These are phyloP conservation scores for Pouteria glomerata DNA, from an alignment of 148 eudicot genomes.

Conservation along the genomic window DNA sequence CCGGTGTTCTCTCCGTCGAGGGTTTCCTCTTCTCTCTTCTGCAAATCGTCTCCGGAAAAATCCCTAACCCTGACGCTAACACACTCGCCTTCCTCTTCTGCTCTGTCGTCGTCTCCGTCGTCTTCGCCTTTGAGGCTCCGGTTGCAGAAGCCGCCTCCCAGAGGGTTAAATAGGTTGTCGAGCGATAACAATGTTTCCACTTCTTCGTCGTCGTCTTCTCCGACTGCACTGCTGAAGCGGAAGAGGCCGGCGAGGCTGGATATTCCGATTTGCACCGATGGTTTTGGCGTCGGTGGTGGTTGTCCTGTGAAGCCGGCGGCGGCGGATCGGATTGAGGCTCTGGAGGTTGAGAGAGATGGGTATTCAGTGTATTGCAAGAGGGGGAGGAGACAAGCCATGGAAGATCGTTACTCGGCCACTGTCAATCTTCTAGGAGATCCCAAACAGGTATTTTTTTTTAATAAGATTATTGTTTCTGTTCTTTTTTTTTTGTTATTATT, in stretches of 20 bases:
- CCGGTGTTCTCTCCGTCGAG: conserved; percentile 63
- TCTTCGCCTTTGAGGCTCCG: conserved; percentile 29
- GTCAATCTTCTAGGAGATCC: conserved; percentile 45
- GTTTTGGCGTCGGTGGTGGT: conserved; percentile 23
- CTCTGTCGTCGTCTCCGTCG: conserved; percentile 15
- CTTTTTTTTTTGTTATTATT: too few species aligned
- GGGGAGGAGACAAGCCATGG: conserved; percentile 78
- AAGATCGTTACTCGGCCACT: conserved; percentile 70
- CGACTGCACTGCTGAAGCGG: conserved; percentile 54
- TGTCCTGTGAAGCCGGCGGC: conserved; percentile 20
- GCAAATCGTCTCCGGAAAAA: conserved; percentile 23
- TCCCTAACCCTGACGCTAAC: conserved; percentile 20
- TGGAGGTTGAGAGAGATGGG: conserved; percentile 71
- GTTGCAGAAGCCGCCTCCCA: conserved; percentile 26
- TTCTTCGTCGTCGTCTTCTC: conserved; percentile 30
- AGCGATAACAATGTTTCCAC: conserved; percentile 18
- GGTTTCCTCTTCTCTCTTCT: conserved; percentile 30
- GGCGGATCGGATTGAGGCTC: conserved; percentile 18
- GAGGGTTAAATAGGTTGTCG: conserved; percentile 14
- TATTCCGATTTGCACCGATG: conserved; percentile 42
- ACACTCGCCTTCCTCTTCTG: too few species aligned
- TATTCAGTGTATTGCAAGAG: conserved; percentile 73
- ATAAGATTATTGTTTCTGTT: too few species aligned
- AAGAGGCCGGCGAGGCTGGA: conserved; percentile 71
- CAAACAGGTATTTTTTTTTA: conserved; percentile 76